phyloP scores from a whole-genome alignment of 2,329 filamentous ascomycete genomes.

The Penicillium sp. region DNA sequence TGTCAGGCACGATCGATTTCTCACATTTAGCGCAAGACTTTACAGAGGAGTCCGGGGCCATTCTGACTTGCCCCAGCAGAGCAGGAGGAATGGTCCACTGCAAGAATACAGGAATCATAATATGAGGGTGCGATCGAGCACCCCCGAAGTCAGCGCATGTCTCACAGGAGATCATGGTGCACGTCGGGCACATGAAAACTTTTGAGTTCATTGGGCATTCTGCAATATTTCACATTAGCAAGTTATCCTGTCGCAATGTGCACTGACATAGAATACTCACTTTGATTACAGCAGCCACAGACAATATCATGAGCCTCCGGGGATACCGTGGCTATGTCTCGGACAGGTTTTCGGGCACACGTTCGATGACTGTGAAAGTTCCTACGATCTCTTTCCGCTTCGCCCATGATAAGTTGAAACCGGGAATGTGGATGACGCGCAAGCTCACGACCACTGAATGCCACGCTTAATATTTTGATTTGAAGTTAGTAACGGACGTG shows the following conservation, averaged over 20 bases:
- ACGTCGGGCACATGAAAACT: constrained; percentile 10
- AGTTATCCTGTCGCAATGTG: background rate
- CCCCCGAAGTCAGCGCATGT: constrained; percentile 11
- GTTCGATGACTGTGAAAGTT: constrained; percentile 10
- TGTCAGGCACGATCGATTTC: background rate
- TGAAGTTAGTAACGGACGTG: background rate
- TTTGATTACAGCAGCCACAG: constrained; percentile 14
- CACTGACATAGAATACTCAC: background rate
- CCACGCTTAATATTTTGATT: background rate
- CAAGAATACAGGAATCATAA: constrained; percentile 9
- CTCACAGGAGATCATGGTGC: constrained; percentile 13
- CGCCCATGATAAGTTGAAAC: constrained; percentile 12
- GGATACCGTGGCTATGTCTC: constrained; percentile 10
- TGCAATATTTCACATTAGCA: background rate
- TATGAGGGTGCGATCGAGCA: constrained; percentile 13
- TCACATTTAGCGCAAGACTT: constrained; percentile 13
- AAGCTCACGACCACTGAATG: constrained; percentile 9
- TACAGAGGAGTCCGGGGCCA: background rate
- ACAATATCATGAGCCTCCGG: constrained; percentile 13
- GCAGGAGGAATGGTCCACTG: constrained; percentile 6
- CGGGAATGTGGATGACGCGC: constrained; percentile 10
- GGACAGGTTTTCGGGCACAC: constrained; percentile 11
- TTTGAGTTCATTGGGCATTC: constrained; percentile 2
- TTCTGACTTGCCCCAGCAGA: constrained; percentile 5
- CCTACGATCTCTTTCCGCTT: constrained; percentile 13